Conservation (phyloP, 2,329 filamentous ascomycete species). For the Domatiomyces globalis region DNA sequence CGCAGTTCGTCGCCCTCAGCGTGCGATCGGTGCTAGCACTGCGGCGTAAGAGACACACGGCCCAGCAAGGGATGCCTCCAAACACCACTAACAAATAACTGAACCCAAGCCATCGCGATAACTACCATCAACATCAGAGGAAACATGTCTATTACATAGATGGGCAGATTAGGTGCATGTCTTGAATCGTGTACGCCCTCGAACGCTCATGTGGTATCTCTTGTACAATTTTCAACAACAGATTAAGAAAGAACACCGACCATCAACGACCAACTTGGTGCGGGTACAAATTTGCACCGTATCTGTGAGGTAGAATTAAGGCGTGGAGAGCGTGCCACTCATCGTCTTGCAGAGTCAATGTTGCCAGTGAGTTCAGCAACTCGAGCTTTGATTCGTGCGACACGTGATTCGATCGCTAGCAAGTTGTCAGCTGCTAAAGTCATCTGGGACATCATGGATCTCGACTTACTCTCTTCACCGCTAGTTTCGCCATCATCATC, state of each 20-base stretch:
- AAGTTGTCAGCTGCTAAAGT: constrained; percentile 17
- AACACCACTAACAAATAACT: neutral
- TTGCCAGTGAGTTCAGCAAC: constrained; percentile 86
- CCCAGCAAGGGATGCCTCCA: neutral
- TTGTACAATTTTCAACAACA: neutral
- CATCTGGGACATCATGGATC: neutral
- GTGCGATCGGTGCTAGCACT: neutral
- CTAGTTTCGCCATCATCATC: constrained; percentile 75
- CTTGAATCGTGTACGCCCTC: neutral
- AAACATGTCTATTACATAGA: neutral
- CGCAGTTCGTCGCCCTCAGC: neutral
- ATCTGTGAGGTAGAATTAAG: neutral
- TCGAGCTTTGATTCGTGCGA: constrained; percentile 92
- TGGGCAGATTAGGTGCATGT: neutral
- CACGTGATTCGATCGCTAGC: constrained; percentile 85
- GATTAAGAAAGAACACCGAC: neutral
- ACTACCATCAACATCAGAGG: neutral
- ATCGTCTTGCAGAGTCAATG: constrained; percentile 43
- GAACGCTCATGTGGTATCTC: constrained; percentile 1
- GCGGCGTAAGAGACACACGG: neutral
- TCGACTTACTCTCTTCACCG: constrained; percentile 74
- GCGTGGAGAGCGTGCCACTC: neutral
- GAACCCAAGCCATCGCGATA: neutral
- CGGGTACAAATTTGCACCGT: neutral
- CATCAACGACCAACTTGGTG: neutral